phyloP scores from a whole-genome alignment of 129 eudicot species.

The Scalesia atractyloides region DNA sequence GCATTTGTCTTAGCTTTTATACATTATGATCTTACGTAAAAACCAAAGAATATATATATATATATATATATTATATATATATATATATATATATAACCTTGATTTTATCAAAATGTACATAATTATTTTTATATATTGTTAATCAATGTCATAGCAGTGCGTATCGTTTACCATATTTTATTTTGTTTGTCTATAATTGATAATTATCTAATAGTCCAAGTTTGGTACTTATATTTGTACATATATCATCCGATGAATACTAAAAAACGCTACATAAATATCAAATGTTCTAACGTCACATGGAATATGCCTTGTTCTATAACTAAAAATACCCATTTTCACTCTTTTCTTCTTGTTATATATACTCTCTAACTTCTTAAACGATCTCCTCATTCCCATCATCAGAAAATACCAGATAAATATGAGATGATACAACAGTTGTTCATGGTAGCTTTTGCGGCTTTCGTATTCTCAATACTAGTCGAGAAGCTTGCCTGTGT shows the following conservation, averaged over 20 bases:
- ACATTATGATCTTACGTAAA: too few species aligned
- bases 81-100: too few species aligned
- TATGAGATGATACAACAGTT: slow-evolving; percentile 35
- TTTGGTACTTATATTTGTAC: slow-evolving; percentile 3
- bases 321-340: not conserved
- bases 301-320: slow-evolving; percentile 27
- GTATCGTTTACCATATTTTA: too few species aligned
- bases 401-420: slow-evolving; percentile 4
- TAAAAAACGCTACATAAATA: not conserved
- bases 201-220: too few species aligned
- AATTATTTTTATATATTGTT: too few species aligned
- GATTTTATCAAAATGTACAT: too few species aligned
- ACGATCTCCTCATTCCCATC: slow-evolving; percentile 2
- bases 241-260: slow-evolving; percentile 7
- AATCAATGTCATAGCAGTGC: too few species aligned
- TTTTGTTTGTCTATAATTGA: too few species aligned
- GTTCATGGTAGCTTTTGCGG: slow-evolving; percentile 37
- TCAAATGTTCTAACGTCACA: not conserved
- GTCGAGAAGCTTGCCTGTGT: slow-evolving; percentile 25
- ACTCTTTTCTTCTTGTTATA: slow-evolving; percentile 20
- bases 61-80: too few species aligned
- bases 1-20: too few species aligned
- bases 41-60: too few species aligned
- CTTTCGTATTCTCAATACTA: slow-evolving; percentile 34
- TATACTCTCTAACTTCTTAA: slow-evolving; percentile 14